Base-by-base conservation (phyloP, 164 flowering plant species). In the Vitis rotundifolia region DNA sequence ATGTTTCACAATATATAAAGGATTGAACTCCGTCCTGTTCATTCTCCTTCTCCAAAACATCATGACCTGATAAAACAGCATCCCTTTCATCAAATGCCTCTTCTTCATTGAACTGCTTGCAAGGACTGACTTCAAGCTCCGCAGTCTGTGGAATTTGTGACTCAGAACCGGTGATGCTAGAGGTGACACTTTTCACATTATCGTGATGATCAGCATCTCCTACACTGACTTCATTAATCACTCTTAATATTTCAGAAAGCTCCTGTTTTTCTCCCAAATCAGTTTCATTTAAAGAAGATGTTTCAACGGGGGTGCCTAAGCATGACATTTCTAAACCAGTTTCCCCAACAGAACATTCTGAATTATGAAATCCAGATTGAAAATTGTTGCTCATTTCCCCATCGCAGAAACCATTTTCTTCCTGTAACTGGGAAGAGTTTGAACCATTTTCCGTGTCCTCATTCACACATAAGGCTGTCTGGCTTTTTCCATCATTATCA, bases 1-100 rank as follows among this genome's bases (percentile, higher is more conserved):
- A 74, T 26, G 83, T 63, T 75, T 78, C 84, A 29, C 72, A 16
- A 50, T 63, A 61, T 8, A 64, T 19, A 53, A 18, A 70, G 13
- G 77, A 73, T 18, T 71, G 68, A 68, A 63, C 68, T 59, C 54
- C 65, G 49, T 56, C 56, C 15, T 53, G 66, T 61, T 13, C 75
- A 49, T 58, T 67, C 75, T 67, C 83, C 62, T 69, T 74, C 14
- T 58, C 19, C 11, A 78, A 64, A 69, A 71, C 53, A 58, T 12
- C 52, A 53, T n/a, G 26, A 9, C 55, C 71, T 28, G 63, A 18
- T 50, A 72, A 56, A 61, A 55, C 57, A 59, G 22, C 66, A 72
- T 62, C 67, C 47, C 11, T 64, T 62, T 67, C 71, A 57, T 51
- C 56, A 61, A 60, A 65, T 15, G 48, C 64, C 50, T 67, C 57